Evolutionary conservation across 2,329 filamentous ascomycete genomes (phyloP).

Genomic region (Fusarium sp.): DNA sequence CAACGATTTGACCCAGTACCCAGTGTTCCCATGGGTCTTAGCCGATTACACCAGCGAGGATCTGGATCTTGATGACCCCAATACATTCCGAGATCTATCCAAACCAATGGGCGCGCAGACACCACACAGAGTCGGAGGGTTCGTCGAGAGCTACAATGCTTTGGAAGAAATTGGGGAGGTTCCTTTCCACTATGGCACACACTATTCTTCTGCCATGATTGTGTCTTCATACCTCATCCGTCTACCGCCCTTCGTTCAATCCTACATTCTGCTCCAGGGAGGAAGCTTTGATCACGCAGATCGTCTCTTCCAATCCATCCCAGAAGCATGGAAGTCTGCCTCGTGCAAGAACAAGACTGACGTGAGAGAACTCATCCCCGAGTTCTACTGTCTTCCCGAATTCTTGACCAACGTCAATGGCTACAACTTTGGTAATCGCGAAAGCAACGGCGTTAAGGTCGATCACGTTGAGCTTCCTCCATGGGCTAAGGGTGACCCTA

Average conservation of each 20-base stretch:
- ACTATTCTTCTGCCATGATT: slow-evolving; percentile 99
- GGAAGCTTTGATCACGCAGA: slow-evolving; percentile 97
- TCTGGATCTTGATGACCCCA: slow-evolving; percentile 84
- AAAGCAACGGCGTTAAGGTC: slow-evolving; percentile 82
- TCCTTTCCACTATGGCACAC: slow-evolving; percentile 96
- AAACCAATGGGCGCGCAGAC: slow-evolving; percentile 98
- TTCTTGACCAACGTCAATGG: slow-evolving; percentile 94
- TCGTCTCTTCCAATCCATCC: slow-evolving; percentile 91
- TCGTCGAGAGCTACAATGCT: slow-evolving; percentile 84
- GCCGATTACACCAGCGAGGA: slow-evolving; percentile 96
- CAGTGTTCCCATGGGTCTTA: slow-evolving; percentile 96
- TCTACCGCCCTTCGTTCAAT: slow-evolving; percentile 94
- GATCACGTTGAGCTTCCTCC: slow-evolving; percentile 90
- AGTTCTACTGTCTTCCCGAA: slow-evolving; percentile 97
- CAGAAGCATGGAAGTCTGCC: slow-evolving; percentile 90
- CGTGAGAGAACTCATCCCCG: slow-evolving; percentile 92
- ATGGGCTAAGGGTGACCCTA: slow-evolving; percentile 96
- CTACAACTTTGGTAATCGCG: slow-evolving; percentile 91
- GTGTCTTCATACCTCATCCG: slow-evolving; percentile 96
- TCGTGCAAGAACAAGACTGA: slow-evolving; percentile 92
- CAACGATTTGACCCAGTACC: slow-evolving; percentile 97
- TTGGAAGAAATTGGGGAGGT: slow-evolving; percentile 93
- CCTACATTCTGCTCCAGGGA: slow-evolving; percentile 93
- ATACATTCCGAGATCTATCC: slow-evolving; percentile 87
- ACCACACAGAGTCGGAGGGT: slow-evolving; percentile 77